phyloP scores from a whole-genome alignment of 176 grass and related monocot species.

The Aegilops speltoides region DNA sequence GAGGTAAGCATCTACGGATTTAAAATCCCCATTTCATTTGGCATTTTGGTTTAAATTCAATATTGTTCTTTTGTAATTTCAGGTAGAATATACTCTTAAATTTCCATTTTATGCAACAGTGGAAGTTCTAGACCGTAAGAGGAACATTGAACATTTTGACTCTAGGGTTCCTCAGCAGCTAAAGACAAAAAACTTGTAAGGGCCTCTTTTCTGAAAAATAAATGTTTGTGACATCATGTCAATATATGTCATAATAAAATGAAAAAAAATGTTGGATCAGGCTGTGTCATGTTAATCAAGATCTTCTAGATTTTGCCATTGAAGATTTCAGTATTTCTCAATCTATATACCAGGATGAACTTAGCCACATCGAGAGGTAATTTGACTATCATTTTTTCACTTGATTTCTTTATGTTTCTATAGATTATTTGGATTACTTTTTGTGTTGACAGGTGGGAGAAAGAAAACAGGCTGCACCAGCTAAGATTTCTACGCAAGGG shows the following conservation, averaged over 20 bases:
- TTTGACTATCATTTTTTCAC: not conserved
- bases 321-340: constrained; percentile 54
- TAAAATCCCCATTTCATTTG: not conserved
- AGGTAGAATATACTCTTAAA: constrained; percentile 59
- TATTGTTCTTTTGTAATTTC: not conserved
- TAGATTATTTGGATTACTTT: not conserved
- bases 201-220: not conserved
- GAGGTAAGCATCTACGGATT: constrained; percentile 38
- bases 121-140: constrained; percentile 66
- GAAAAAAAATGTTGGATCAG: constrained; percentile 18
- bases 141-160: constrained; percentile 62
- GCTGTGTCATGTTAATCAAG: constrained; percentile 13
- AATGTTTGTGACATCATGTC: not conserved
- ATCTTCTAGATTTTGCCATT: constrained; percentile 41
- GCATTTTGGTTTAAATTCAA: not conserved
- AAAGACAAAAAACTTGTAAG: constrained; percentile 54
- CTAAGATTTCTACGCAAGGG: constrained; percentile 59
- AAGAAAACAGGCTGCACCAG: constrained; percentile 60
- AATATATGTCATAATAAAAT: not conserved
- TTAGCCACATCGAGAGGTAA: constrained; percentile 54
- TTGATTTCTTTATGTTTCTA: not conserved
- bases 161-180: constrained; percentile 15
- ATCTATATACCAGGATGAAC: constrained; percentile 52
- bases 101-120: constrained; percentile 64
- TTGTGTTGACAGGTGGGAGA: constrained; percentile 53